phyloP scores from a whole-genome alignment of 352 stramenopile genomes.

The Pythium plurisporium region DNA sequence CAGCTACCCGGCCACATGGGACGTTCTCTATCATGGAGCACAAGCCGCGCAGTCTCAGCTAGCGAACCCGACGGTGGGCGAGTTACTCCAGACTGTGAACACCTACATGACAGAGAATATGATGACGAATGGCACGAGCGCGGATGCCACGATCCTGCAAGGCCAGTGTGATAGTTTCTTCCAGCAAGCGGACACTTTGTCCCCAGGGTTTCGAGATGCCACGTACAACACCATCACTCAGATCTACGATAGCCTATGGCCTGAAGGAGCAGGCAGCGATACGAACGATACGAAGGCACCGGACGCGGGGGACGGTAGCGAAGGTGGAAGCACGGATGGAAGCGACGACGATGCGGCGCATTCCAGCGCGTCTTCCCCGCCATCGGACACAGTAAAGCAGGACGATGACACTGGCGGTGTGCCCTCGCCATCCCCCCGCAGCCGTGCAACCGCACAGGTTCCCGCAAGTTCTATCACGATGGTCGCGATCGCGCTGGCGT shows the following conservation, averaged over 20 bases:
- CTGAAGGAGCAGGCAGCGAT: background rate
- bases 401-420: background rate
- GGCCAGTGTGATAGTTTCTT: slow-evolving; percentile 3
- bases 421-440: background rate
- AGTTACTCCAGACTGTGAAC: background rate
- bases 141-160: slow-evolving; percentile 7
- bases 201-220: background rate
- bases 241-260: background rate
- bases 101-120: slow-evolving; percentile 4
- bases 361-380: background rate
- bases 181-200: background rate
- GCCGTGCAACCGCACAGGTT: background rate
- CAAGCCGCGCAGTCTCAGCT: background rate
- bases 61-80: background rate
- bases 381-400: background rate
- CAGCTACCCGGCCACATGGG: slow-evolving; percentile 6
- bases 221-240: background rate
- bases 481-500: background rate
- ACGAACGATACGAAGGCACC: no score
- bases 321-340: no score
- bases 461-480: background rate
- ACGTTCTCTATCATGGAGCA: slow-evolving; percentile 1
- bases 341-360: background rate
- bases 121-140: background rate
- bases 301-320: no score